These are phyloP conservation scores for Azolla pinnata DNA, from an alignment of 75 land plant species.

Conservation along the genomic window DNA sequence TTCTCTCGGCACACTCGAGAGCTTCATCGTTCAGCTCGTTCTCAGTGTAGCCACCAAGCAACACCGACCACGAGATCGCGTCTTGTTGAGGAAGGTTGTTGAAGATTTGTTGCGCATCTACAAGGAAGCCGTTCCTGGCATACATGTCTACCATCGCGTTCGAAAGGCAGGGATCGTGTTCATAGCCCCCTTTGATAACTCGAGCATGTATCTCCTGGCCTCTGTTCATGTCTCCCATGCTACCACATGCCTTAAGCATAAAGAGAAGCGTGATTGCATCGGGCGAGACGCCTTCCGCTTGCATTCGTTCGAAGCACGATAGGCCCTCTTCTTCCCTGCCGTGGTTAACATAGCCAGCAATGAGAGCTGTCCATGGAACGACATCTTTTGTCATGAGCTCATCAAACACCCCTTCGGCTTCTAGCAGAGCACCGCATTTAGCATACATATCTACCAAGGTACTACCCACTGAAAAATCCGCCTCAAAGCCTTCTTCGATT, in stretches of 20 bases:
- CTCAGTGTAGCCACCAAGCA: constrained; percentile 58
- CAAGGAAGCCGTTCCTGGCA: constrained; percentile 36
- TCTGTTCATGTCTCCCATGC: constrained; percentile 31
- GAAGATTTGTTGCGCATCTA: constrained; percentile 40
- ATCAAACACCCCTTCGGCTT: constrained; percentile 37
- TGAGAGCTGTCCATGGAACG: constrained; percentile 54
- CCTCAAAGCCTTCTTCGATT: constrained; percentile 20
- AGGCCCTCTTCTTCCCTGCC: constrained; percentile 30
- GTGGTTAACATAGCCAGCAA: constrained; percentile 33
- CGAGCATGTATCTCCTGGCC: constrained; percentile 55
- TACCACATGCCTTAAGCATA: constrained; percentile 43
- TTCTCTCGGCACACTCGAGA: constrained; percentile 34
- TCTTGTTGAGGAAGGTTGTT: constrained; percentile 29
- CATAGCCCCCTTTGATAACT: constrained; percentile 24
- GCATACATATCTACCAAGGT: constrained; percentile 61
- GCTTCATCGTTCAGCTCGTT: constrained; percentile 39
- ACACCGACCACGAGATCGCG: constrained; percentile 46
- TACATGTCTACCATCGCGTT: constrained; percentile 62
- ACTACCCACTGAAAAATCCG: constrained; percentile 30
- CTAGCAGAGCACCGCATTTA: constrained; percentile 29
- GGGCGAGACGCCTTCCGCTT: constrained; percentile 28
- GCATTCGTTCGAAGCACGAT: constrained; percentile 32
- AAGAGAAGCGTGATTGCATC: constrained; percentile 49
- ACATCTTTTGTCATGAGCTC: constrained; percentile 11
- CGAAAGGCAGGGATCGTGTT: constrained; percentile 27